Evolutionary conservation across 2,329 filamentous ascomycete genomes (phyloP), one percentile per base, ranked within the genome.

Genomic region (Escovopsis weberi): DNA sequence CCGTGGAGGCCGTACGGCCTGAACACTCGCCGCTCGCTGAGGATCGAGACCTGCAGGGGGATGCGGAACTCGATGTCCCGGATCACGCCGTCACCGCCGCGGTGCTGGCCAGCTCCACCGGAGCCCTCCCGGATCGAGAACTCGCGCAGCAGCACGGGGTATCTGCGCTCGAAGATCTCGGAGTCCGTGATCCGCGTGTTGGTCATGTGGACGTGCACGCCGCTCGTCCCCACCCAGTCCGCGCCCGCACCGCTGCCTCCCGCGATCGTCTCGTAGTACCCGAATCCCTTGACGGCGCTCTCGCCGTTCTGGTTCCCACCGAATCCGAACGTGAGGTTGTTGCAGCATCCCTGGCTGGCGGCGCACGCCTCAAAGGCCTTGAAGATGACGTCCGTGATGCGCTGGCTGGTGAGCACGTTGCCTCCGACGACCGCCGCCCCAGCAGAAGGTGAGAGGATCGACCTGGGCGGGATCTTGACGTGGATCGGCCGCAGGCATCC

Each of bases 321-420:
- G 53, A 86, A 85, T 40, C 83, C 84, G 53, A 91, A 89, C 0
- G 85, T 89, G 8, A 91, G 68, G 54, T 89, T 91, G 59, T 89
- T 89, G 55, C 80, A 85, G 59, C 84, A 82, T 11, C 85, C 85
- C 53, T 89, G 85, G 8, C 73, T 80, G 11, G 85, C 85, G 3
- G 84, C 83, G 48, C 82, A 87, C 1, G 84, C 85, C 44, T 76
- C 70, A 67, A 89, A 89, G 2, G 84, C 84, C 54, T 82, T 85
- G 51, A 67, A 60, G 32, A 67, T 63, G 36, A 67, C 64, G 42
- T 67, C 64, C 1, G 63, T 66, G 41, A 67, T 63, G 12, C 64
- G 59, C 45, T 67, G 64, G 41, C 59, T 63, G 1, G 64, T 67
- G 10, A 66, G 59, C 0, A 89, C 85, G 51, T 89, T 91, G 35